Conservation (phyloP, 2,329 filamentous ascomycete species). For the Alternaria sp. region DNA sequence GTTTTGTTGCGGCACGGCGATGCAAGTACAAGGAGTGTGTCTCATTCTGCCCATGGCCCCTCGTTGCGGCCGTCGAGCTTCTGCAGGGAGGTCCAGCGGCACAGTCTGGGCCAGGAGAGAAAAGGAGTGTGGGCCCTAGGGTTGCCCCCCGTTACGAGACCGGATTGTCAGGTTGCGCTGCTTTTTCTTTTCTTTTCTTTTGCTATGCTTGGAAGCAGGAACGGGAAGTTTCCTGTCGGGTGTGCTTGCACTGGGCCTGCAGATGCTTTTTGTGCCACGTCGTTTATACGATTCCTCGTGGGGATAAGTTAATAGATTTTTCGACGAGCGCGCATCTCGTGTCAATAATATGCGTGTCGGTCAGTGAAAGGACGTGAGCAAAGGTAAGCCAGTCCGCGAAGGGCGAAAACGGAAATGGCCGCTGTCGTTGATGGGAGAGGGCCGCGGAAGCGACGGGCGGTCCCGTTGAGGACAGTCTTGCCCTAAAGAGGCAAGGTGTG, state of each 20-base stretch:
- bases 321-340: neutral
- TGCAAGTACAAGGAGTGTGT: neutral
- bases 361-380: neutral
- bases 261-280: conserved; percentile 1
- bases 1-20: neutral
- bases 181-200: neutral
- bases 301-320: too few relatives aligned
- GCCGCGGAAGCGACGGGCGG: neutral
- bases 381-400: neutral
- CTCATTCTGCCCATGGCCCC: neutral
- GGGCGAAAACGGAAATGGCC: neutral
- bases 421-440: neutral
- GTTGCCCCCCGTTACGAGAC: neutral
- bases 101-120: neutral
- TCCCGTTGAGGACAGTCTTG: neutral
- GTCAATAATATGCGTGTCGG: neutral
- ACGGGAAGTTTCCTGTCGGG: neutral
- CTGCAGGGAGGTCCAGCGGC: neutral
- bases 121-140: neutral
- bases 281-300: neutral
- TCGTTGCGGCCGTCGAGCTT: neutral
- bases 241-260: conserved; percentile 1
- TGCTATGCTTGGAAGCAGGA: neutral
- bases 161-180: neutral
- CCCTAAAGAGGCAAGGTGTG: neutral